Conservation (phyloP, 768 basidiomycete species). For the Clavulina sp. region DNA sequence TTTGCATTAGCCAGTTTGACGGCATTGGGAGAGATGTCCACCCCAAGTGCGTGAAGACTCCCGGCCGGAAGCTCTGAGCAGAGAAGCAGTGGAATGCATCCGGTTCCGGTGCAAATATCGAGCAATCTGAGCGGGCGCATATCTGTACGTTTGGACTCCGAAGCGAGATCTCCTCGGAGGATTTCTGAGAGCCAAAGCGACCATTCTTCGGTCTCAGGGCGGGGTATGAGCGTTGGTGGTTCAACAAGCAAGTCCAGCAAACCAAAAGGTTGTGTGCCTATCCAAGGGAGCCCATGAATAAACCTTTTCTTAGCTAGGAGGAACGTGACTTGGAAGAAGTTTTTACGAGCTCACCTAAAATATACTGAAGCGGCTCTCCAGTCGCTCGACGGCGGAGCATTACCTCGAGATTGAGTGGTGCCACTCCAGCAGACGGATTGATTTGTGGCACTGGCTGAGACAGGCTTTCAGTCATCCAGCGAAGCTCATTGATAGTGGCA, state of each 20-base stretch:
- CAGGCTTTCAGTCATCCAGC: not conserved
- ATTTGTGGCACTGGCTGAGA: no score
- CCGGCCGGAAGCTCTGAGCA: slow-evolving; percentile 44
- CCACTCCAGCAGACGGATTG: not conserved
- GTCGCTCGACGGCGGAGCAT: not conserved
- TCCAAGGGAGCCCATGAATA: not conserved
- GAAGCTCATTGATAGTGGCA: no score
- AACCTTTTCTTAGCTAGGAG: not conserved
- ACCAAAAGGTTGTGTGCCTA: slow-evolving; percentile 79
- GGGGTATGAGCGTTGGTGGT: slow-evolving; percentile 78
- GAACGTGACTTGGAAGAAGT: no score
- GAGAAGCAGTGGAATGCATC: slow-evolving; percentile 79
- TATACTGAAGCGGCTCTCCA: not conserved
- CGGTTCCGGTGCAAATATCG: slow-evolving; percentile 88
- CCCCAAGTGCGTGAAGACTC: slow-evolving; percentile 34
- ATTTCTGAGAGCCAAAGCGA: slow-evolving; percentile 37
- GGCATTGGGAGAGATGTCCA: slow-evolving; percentile 54
- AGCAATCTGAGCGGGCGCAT: slow-evolving; percentile 31
- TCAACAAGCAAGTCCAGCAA: slow-evolving; percentile 55
- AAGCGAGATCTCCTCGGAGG: slow-evolving; percentile 16
- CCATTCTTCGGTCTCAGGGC: slow-evolving; percentile 89
- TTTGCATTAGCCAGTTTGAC: slow-evolving; percentile 33
- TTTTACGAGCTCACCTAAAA: slow-evolving; percentile 30
- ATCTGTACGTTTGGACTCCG: no score
- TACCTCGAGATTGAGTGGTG: not conserved